Base-by-base conservation (phyloP, 371 early-diverging fungal species). In the Rhizopus microsporus region DNA sequence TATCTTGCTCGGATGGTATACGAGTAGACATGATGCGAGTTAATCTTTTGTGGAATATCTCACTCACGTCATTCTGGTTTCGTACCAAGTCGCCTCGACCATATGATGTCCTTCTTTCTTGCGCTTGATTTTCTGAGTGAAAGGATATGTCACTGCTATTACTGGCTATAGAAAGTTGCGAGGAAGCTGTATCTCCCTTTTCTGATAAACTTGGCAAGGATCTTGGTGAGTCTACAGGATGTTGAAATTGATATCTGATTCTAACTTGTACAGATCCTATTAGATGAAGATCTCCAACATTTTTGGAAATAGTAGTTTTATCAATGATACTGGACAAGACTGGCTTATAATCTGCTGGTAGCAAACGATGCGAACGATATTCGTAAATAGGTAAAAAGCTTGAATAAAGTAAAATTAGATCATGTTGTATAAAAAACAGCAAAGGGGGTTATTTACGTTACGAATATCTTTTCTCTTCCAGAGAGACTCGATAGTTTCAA, bases 211-310 rank as follows among this genome's bases (percentile, higher is more conserved):
- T 42, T 5, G 42, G 47, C 13, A 31, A 30, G 30, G 8, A 23
- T 4, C 29, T 29, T 46, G 23, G 23, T 46, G 47, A 8, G 7
- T 31, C 23, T 2, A 48, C 12, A 17, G 72, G 69, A 2, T 64
- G 47, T 35, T 76, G 77, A 40, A 61, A 76, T 5, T 45, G 55
- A 31, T 76, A 76, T 29, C 74, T 63, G 10, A 76, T 56, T 6
- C 77, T 59, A n/a, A 76, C 53, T 45, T 73, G 77, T 3, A 69
- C 32, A 0, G 77, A 76, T 6, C 77, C 77, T 15, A 72, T 63
- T 12, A 76, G 44, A 39, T 31, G 45, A 6, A 53, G 39, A 9
- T 57, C 63, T 3, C 57, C 54, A 10, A 45, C 39, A 39, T 48
- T 56, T 51, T 55, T 56, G 30, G 51, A 44, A n/a, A 59, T 43